Percentiles rank a stretch among this genome's conserved stretches.
These are phyloP conservation scores for Hypoxylon sp. DNA, from an alignment of 2,329 filamentous ascomycete species.

Conservation along the genomic window DNA sequence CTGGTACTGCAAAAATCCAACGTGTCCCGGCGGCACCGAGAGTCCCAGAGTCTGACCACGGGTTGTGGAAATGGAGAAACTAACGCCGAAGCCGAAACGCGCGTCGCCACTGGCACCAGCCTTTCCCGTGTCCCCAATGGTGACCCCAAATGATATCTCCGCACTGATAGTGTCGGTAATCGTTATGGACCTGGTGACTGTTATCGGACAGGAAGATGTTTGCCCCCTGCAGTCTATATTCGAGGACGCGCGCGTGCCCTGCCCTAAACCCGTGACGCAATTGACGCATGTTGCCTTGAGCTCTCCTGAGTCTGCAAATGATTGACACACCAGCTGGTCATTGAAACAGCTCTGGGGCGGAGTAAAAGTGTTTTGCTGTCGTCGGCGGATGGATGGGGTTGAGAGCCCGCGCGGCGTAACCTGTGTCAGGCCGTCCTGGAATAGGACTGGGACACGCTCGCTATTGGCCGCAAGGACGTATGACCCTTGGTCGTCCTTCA, in stretches of 20 bases:
- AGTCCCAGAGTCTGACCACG: background rate
- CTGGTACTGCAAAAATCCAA: constrained; percentile 1
- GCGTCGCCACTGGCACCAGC: background rate
- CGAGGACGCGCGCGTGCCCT: background rate
- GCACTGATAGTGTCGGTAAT: background rate
- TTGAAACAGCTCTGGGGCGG: constrained; percentile 1
- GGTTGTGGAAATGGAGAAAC: constrained; percentile 1
- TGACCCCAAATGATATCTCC: background rate
- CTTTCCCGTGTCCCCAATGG: background rate
- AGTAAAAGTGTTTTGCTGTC: background rate
- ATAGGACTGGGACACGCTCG: background rate
- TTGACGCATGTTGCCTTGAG: background rate
- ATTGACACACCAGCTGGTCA: background rate
- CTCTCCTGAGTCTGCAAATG: background rate
- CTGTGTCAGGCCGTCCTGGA: background rate
- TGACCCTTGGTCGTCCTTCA: background rate
- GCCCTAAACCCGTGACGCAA: background rate
- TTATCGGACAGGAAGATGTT: background rate
- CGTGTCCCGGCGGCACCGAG: background rate
- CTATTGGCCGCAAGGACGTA: background rate
- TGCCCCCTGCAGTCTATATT: background rate
- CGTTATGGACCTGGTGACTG: background rate
- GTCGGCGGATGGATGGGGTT: background rate
- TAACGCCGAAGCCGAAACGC: constrained; percentile 1
- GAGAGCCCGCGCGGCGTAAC: background rate